Percentiles rank a stretch among this genome's conserved stretches.
Conservation (phyloP, 306 rosid genomes). For the Quercus parvula region DNA sequence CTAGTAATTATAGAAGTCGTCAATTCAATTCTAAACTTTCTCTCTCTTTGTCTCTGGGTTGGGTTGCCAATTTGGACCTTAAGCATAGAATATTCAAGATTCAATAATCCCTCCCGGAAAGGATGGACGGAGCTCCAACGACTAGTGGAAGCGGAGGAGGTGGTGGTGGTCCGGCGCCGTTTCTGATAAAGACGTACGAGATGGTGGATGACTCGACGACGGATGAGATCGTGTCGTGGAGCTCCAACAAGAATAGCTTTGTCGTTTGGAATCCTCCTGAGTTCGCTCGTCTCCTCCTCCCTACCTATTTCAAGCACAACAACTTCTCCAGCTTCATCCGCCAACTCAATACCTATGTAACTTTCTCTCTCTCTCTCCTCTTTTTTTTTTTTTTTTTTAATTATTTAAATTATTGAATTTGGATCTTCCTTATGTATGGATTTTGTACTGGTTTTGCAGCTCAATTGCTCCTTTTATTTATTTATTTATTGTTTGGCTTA, state of each 20-base stretch:
- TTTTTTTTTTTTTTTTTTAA: neutral
- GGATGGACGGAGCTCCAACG: slow-evolving; percentile 45
- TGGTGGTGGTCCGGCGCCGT: slow-evolving; percentile 83
- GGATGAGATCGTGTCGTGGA: slow-evolving; percentile 88
- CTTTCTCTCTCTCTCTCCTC: slow-evolving; percentile 15
- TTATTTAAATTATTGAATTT: neutral
- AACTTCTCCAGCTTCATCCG: slow-evolving; percentile 99
- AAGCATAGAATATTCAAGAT: too few species aligned
- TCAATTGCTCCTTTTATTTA: too few species aligned
- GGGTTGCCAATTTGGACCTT: too few species aligned
- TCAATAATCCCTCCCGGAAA: neutral
- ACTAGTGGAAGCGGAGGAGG: slow-evolving; percentile 34
- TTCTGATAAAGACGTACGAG: slow-evolving; percentile 79
- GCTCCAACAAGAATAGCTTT: slow-evolving; percentile 64
- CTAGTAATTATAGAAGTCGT: too few species aligned
- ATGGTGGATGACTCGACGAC: slow-evolving; percentile 85
- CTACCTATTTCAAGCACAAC: slow-evolving; percentile 87
- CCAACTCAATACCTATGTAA: slow-evolving; percentile 92
- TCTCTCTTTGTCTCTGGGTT: too few species aligned
- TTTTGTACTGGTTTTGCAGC: too few species aligned
- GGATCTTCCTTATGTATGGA: too few species aligned
- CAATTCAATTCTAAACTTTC: too few species aligned
- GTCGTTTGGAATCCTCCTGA: slow-evolving; percentile 95
- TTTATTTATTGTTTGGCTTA: too few species aligned
- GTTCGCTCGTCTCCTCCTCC: slow-evolving; percentile 78